Evolutionary conservation across 495 filamentous ascomycete species (phyloP), one percentile per base, ranked within the genome.

Genomic region (Aspergillus sparsus): DNA sequence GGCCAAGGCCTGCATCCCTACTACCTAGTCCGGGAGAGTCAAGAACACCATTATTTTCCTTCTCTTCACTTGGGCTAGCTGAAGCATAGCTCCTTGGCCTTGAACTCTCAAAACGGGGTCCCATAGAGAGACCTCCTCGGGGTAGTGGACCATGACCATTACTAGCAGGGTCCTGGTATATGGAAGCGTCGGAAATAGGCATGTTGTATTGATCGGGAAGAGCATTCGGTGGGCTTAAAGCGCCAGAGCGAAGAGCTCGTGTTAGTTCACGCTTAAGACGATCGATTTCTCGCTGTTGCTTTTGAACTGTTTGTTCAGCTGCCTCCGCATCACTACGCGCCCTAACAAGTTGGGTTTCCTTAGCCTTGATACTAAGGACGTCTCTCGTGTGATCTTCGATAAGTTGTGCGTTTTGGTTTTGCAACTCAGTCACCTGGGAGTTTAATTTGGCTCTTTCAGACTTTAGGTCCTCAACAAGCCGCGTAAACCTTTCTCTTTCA

Each of bases 301-400:
- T 88, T 56, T 92, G 86, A 37, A 91, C 90, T 49, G 84, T 87
- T 61, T 89, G 86, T 71, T 97, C 92, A 0, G 92, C 89, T 4
- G 90, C 83, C 73, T 99, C 93, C 46, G 89, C 89, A 62, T 99
- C 95, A 65, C 87, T 88, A 15, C 92, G 84, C 32, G 94, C 92
- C 31, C 95, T 86, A 8, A 97, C 92, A 7, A 99, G 81, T 66
- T 99, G 95, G 6, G 95, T 97, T 71, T 98, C 95, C 72, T 99
- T 99, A 36, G 95, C 95, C 64, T 97, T 97, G 73, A 98, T 93
- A 63, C 90, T 91, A 18, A 99, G 82, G 9, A 97, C 90, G 68
- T 98, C 94, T 52, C 93, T 80, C 2, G 95, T 99, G 67, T 97
- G 93, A 65, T 98, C 94, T 75, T 99, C 95, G 53, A 98, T 98